phyloP scores from a whole-genome alignment of 1,284 basidiomycete genomes.

The Grifola frondosa region DNA sequence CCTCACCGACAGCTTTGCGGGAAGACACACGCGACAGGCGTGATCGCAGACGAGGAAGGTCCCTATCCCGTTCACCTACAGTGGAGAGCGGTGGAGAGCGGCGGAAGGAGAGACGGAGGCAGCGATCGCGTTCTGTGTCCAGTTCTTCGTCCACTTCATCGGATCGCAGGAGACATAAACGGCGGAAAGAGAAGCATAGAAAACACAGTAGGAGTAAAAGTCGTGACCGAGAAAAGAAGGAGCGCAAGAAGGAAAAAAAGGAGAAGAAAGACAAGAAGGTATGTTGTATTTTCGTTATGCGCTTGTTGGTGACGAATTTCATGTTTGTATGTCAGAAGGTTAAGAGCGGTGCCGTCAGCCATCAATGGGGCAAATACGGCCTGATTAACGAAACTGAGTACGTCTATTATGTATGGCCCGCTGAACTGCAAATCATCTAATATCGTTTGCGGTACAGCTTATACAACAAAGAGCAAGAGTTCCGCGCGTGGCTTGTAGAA shows the following conservation, averaged over 20 bases:
- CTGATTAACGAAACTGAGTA: conserved; percentile 82
- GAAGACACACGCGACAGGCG: conserved; percentile 7
- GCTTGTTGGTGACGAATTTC: conserved; percentile 3
- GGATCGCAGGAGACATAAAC: conserved; percentile 43
- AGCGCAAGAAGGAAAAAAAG: conserved; percentile 65
- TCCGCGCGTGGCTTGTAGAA: conserved; percentile 87
- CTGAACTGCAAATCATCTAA: not conserved
- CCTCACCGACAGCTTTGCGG: conserved; percentile 1
- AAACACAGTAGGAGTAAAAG: conserved; percentile 44
- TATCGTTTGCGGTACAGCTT: conserved; percentile 44
- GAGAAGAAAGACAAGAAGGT: conserved; percentile 72
- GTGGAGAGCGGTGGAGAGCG: conserved; percentile 16
- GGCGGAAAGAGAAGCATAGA: conserved; percentile 43
- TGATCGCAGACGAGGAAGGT: conserved; percentile 14
- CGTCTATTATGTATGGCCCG: conserved; percentile 32
- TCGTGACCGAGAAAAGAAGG: conserved; percentile 54
- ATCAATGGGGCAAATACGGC: conserved; percentile 87
- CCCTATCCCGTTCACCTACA: conserved; percentile 30
- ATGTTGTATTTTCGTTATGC: conserved; percentile 4
- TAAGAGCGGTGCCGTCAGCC: conserved; percentile 50
- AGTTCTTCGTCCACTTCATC: conserved; percentile 38
- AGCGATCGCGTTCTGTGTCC: conserved; percentile 35
- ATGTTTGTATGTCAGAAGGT: conserved; percentile 45
- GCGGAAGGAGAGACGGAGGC: conserved; percentile 27
- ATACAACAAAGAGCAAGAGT: conserved; percentile 79